A percentile compares a stretch with the other conserved stretches of the same genome.
These are phyloP conservation scores for Quercus alba DNA, from an alignment of 306 rosid species.

Conservation along the genomic window DNA sequence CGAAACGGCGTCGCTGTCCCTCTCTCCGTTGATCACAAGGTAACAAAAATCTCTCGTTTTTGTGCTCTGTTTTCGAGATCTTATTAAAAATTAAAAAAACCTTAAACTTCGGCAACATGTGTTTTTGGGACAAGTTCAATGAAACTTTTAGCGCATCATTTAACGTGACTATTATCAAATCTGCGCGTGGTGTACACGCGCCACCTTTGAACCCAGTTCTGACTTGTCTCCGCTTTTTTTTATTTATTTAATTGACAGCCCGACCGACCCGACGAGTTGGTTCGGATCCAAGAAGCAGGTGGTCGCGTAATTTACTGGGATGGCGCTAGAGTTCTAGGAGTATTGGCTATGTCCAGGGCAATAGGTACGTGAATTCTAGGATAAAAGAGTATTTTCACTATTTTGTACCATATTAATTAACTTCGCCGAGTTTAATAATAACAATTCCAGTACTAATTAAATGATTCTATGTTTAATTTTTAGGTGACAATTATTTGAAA, in stretches of 20 bases:
- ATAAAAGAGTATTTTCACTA: background rate
- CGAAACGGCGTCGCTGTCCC: slow-evolving; percentile 62
- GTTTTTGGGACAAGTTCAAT: too few species aligned
- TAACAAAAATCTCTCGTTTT: background rate
- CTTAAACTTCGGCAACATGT: background rate
- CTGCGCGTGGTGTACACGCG: background rate
- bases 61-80: background rate
- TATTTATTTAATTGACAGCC: slow-evolving; percentile 44
- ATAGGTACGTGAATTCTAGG: slow-evolving; percentile 59
- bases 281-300: slow-evolving; percentile 68
- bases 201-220: background rate
- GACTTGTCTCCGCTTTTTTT: background rate
- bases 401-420: too few species aligned
- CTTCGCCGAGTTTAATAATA: too few species aligned
- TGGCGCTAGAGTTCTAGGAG: slow-evolving; percentile 84
- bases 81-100: too few species aligned
- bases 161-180: background rate
- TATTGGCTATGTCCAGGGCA: slow-evolving; percentile 87
- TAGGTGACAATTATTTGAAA: slow-evolving; percentile 71
- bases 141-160: background rate
- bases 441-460: too few species aligned
- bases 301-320: slow-evolving; percentile 95
- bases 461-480: background rate
- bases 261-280: slow-evolving; percentile 82
- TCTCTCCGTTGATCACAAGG: slow-evolving; percentile 90